Evolutionary conservation across 345 rosid genomes (phyloP), one percentile per base, ranked within the genome.

Genomic region (Garcia nutans): DNA sequence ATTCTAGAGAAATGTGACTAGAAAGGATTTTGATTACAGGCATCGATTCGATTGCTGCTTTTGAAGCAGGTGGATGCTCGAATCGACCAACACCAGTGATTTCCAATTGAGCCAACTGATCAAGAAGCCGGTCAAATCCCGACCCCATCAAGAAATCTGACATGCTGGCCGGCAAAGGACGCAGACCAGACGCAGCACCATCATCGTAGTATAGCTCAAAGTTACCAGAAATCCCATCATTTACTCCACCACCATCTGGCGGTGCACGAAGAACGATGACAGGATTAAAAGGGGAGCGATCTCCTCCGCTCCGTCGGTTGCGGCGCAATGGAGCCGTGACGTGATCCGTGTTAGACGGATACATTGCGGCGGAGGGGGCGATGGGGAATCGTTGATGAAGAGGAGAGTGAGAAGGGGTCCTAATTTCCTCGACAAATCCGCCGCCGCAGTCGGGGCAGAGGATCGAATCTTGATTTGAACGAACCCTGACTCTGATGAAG

Each of bases 81-180:
- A 85, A 81, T 55, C 89, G 72, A 8, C 84, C 84, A 6, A 85
- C 72, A 11, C 87, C 89, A 23, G 81, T 84, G 24, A 78, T 72
- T 74, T 91, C 96, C 61, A 83, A 47, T 50, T 88, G 96, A 37
- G 88, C 74, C 73, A 91, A 77, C 82, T 89, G 89, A 72, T 88
- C 93, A 10, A 91, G 88, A 61, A 91, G 83, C 65, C 93, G 82
- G 61, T 91, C 91, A 67, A 91, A 89, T n/a, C 93, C 93, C 23
- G 91, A 91, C 19, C 89, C 90, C 87, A 91, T 88, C 82, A 91
- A 82, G 74, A 91, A 88, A 72, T 89, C 96, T 60, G 91, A 91
- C 84, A 91, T 81, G 70, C 88, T 84, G 31, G 91, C 56, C 3
- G 93, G 96, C 45, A 91, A 68, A 16, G 93, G 93, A 59, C 88